These are phyloP conservation scores for Rozella allomycis DNA, from an alignment of 371 early-diverging fungal genomes.

Conservation along the genomic window DNA sequence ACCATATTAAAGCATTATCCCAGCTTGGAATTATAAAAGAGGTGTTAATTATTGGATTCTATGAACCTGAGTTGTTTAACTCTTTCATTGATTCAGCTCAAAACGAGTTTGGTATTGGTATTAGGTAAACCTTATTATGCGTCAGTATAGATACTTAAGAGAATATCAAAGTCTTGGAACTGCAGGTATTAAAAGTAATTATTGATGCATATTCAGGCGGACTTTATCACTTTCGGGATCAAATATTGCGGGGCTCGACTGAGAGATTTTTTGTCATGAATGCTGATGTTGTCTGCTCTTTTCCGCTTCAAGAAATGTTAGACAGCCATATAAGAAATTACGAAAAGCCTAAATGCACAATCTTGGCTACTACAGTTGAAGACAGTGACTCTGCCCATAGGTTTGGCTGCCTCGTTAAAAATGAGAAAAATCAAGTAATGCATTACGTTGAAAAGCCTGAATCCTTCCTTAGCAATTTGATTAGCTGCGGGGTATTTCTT, in stretches of 20 bases:
- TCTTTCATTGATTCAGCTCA: slow-evolving; percentile 58
- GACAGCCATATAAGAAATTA: slow-evolving; percentile 51
- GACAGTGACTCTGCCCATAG: slow-evolving; percentile 47
- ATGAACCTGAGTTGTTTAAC: slow-evolving; percentile 45
- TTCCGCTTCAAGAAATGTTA: slow-evolving; percentile 71
- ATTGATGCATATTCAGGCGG: too few species aligned
- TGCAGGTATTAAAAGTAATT: too few species aligned
- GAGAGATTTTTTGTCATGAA: slow-evolving; percentile 82
- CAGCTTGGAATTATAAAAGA: slow-evolving; percentile 66
- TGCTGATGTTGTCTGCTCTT: slow-evolving; percentile 78
- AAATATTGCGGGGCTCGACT: slow-evolving; percentile 68
- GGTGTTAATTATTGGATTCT: slow-evolving; percentile 83
- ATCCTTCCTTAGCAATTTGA: slow-evolving; percentile 71
- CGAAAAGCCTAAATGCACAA: slow-evolving; percentile 48
- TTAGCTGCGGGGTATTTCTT: slow-evolving; percentile 79
- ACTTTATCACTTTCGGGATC: slow-evolving; percentile 89
- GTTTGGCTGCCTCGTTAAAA: slow-evolving; percentile 80
- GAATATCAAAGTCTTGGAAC: slow-evolving; percentile 91
- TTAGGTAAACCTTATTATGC: too few species aligned
- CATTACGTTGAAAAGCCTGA: slow-evolving; percentile 96
- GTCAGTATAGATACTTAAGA: slow-evolving; percentile 52
- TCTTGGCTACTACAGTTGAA: slow-evolving; percentile 61
- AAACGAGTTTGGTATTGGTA: slow-evolving; percentile 62
- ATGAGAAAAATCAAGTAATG: slow-evolving; percentile 59
- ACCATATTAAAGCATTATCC: slow-evolving; percentile 75